A percentile compares a stretch with the other conserved stretches of the same genome.
Evolutionary conservation across 257 asterid species (phyloP).

Genomic region (Voacanga thouarsii): DNA sequence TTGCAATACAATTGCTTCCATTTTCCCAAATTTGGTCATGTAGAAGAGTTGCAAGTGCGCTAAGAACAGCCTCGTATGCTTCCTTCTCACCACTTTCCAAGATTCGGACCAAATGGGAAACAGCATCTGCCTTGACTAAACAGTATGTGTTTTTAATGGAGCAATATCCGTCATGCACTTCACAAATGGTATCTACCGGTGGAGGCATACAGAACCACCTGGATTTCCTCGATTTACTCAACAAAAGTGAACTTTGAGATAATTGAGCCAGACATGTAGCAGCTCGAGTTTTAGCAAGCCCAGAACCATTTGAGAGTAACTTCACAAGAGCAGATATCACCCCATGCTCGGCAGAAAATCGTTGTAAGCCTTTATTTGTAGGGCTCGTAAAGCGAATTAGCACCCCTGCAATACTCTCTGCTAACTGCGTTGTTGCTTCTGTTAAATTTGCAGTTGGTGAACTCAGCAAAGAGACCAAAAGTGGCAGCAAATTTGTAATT

Average conservation of each 20-base stretch:
- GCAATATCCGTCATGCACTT: conserved; percentile 62
- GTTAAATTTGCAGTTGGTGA: conserved; percentile 19
- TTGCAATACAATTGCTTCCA: conserved; percentile 53
- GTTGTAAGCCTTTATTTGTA: conserved; percentile 58
- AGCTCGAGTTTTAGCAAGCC: conserved; percentile 48
- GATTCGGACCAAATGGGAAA: conserved; percentile 41
- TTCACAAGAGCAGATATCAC: conserved; percentile 48
- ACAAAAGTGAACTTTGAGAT: conserved; percentile 49
- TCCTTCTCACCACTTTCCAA: conserved; percentile 51
- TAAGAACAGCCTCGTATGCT: conserved; percentile 59
- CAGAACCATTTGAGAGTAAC: conserved; percentile 46
- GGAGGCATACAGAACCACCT: conserved; percentile 67
- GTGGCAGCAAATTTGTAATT: conserved; percentile 43
- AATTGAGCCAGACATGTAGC: conserved; percentile 64
- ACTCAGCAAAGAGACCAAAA: conserved; percentile 35
- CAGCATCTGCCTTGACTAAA: conserved; percentile 56
- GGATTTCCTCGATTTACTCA: conserved; percentile 47
- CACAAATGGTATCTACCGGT: conserved; percentile 39
- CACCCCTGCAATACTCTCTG: conserved; percentile 55
- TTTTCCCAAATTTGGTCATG: conserved; percentile 69
- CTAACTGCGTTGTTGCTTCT: conserved; percentile 24
- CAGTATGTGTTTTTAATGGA: conserved; percentile 57
- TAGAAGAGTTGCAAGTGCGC: conserved; percentile 60
- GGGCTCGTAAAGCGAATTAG: conserved; percentile 65
- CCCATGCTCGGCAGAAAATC: conserved; percentile 56